phyloP scores from a whole-genome alignment of 2,329 filamentous ascomycete species.

The Rhexocercosporidium sp. region DNA sequence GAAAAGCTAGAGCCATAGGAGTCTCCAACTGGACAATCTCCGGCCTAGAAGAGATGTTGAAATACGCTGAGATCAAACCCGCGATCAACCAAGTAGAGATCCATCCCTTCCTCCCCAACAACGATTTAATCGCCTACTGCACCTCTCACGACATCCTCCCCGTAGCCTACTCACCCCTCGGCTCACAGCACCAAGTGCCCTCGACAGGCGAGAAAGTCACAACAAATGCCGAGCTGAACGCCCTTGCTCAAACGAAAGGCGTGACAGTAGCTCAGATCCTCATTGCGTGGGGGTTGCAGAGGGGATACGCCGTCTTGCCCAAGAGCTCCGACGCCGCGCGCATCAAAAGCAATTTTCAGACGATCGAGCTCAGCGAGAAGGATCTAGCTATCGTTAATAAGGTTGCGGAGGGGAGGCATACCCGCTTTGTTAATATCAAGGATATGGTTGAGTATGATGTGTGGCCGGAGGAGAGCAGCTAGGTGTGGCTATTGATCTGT shows the following conservation, averaged over 20 bases:
- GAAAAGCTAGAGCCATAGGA: slow-evolving; percentile 64
- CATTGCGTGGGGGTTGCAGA: slow-evolving; percentile 73
- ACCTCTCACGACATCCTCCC: slow-evolving; percentile 71
- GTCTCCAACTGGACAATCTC: slow-evolving; percentile 63
- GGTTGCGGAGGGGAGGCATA: slow-evolving; percentile 68
- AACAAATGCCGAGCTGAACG: slow-evolving; percentile 64
- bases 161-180: slow-evolving; percentile 72
- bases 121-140: slow-evolving; percentile 74
- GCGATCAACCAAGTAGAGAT: slow-evolving; percentile 66
- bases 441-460: slow-evolving; percentile 76
- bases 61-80: slow-evolving; percentile 53
- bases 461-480: slow-evolving; percentile 67
- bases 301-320: slow-evolving; percentile 44
- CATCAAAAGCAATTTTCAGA: slow-evolving; percentile 71
- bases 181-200: slow-evolving; percentile 67
- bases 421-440: slow-evolving; percentile 80
- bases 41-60: slow-evolving; percentile 58
- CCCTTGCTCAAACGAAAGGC: slow-evolving; percentile 67
- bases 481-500: slow-evolving; percentile 62
- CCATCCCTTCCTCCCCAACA: slow-evolving; percentile 74
- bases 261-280: slow-evolving; percentile 66
- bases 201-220: slow-evolving; percentile 70
- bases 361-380: slow-evolving; percentile 65
- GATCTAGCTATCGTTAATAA: slow-evolving; percentile 60
- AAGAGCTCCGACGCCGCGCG: slow-evolving; percentile 58